phyloP scores from a whole-genome alignment of 257 asterid genomes.

The Scutellaria minor region DNA sequence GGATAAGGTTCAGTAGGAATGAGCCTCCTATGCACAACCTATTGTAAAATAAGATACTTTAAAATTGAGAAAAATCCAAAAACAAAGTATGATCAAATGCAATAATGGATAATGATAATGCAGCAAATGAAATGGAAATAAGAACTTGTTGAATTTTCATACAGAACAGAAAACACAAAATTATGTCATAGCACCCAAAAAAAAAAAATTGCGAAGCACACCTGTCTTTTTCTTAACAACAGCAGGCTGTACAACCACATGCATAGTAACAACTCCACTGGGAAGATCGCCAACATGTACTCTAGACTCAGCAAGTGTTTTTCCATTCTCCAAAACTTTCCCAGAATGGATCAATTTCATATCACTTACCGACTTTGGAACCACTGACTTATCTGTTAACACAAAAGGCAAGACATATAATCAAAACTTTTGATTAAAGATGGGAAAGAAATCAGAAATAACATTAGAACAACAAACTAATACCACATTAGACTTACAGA shows the following conservation, averaged over 20 bases:
- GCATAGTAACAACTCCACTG: slow-evolving; percentile 63
- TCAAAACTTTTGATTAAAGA: neutral
- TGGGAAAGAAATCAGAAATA: neutral
- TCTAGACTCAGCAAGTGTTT: slow-evolving; percentile 59
- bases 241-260: slow-evolving; percentile 66
- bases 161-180: neutral
- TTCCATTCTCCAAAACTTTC: slow-evolving; percentile 56
- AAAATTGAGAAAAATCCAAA: neutral
- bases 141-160: neutral
- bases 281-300: slow-evolving; percentile 51
- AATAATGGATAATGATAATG: neutral
- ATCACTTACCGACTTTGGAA: slow-evolving; percentile 57
- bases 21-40: neutral
- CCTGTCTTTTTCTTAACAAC: slow-evolving; percentile 53
- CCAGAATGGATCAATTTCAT: slow-evolving; percentile 67
- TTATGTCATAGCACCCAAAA: neutral
- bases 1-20: neutral
- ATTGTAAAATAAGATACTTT: neutral
- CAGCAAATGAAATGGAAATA: slow-evolving; percentile 14
- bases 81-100: neutral
- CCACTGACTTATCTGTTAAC: slow-evolving; percentile 50
- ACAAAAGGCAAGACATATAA: slow-evolving; percentile 2
- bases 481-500: neutral
- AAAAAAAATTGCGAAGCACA: slow-evolving; percentile 20
- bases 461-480: neutral